Evolutionary conservation across 345 rosid species (phyloP), one percentile per base, ranked within the genome.

Genomic region (Eucalyptus brandiana): DNA sequence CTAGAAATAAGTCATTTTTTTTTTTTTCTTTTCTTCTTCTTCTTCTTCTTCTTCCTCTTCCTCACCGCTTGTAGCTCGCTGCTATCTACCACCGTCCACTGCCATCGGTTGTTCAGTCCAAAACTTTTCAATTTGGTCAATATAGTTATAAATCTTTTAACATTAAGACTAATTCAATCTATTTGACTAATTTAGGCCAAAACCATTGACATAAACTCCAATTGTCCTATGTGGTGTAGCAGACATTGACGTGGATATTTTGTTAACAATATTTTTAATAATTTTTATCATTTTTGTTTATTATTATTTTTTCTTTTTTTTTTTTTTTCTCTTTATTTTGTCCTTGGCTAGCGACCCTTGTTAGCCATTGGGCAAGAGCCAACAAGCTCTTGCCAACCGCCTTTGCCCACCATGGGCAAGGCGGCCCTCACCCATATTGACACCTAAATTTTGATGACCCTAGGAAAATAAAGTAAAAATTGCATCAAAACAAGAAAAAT

Each of bases 61-160:
- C 51, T 49, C 6, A 2, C 19, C 1, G 21, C 54, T 1, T 51
- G 4, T 17, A 4, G 0, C 0, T 2, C 3, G 0, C 2, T 50
- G 0, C 7, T 16, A 0, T 6, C 0, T 2, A 1, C 53, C 53
- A 16, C 1, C 7, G 11, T 12, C 47, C 45, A 8, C 45, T 2
- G 53, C 0, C 19, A 0, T 19, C 8, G 0, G 0, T 50, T 2
- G 21, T 0, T 50, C 3, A 16, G 0, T 51, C 4, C 1, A 6
- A 51, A 51, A 53, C 24, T 7, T 53, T 53, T 53, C 5, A 53
- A 19, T 53, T 19, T 3, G 56, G 2, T 3, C 9, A 53, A 18
- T 53, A 3, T 53, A 53, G 24, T 7, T 2, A 53, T 53, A 53
- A 53, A 18, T 7, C 0, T 53, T 53, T 53, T 53, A 7, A 53